phyloP scores from a whole-genome alignment of 1,284 basidiomycete species.

The Athelia psychrophila region DNA sequence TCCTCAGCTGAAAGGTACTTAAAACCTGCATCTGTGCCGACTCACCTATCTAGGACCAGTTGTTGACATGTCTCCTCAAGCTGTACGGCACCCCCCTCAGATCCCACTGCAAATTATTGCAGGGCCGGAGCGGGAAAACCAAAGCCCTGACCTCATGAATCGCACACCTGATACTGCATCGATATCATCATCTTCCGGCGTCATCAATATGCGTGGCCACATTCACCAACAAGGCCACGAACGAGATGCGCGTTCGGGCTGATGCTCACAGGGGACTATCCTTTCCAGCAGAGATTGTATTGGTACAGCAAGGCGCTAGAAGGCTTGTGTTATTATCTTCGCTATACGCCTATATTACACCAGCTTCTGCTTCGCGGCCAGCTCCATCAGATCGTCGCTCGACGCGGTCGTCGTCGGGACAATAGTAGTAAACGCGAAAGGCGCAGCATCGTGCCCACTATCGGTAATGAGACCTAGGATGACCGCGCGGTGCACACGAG shows the following conservation, averaged over 20 bases:
- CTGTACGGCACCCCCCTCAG: conserved; percentile 65
- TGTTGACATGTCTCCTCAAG: conserved; percentile 37
- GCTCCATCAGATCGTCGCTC: too few species aligned
- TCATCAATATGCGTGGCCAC: conserved; percentile 77
- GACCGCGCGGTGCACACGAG: too few species aligned
- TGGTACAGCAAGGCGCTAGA: too few species aligned
- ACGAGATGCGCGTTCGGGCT: conserved; percentile 86
- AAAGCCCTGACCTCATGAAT: conserved; percentile 80
- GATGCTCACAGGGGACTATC: too few species aligned
- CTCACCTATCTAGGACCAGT: background rate
- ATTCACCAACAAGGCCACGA: conserved; percentile 89
- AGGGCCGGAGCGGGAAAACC: conserved; percentile 81
- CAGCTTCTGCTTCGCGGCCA: too few species aligned
- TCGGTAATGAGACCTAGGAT: too few species aligned
- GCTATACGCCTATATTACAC: too few species aligned
- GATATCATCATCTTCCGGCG: conserved; percentile 51
- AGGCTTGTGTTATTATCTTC: too few species aligned
- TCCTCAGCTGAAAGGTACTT: conserved; percentile 31
- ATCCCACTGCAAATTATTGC: conserved; percentile 85
- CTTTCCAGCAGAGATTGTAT: too few species aligned
- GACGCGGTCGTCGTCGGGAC: too few species aligned
- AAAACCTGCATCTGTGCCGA: conserved; percentile 1
- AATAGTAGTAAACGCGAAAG: too few species aligned
- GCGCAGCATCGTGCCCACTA: too few species aligned
- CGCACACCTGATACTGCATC: conserved; percentile 73